A percentile compares a stretch with the other conserved stretches of the same genome.
Evolutionary conservation across 2,329 filamentous ascomycete genomes (phyloP).

Genomic region (Colletotrichum melonis): DNA sequence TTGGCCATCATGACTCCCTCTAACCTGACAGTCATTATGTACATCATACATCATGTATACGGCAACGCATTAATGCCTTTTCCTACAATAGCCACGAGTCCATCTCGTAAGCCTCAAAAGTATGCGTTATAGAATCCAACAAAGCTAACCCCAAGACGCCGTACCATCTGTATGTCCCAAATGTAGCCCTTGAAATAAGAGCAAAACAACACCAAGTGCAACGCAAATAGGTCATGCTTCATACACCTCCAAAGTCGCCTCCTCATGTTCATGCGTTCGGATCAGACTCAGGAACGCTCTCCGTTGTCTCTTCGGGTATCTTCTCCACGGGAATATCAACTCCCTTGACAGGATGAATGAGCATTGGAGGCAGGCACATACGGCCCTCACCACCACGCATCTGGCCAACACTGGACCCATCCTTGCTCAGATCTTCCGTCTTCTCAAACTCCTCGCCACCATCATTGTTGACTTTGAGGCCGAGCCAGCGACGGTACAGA

Average conservation of each 20-base stretch:
- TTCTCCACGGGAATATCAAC: slow-evolving; percentile 74
- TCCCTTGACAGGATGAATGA: slow-evolving; percentile 89
- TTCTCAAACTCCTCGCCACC: slow-evolving; percentile 82
- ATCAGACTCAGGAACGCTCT: slow-evolving; percentile 59
- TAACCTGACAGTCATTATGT: slow-evolving; percentile 35
- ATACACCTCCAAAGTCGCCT: neutral
- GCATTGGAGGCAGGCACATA: slow-evolving; percentile 92
- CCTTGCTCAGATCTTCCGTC: slow-evolving; percentile 62
- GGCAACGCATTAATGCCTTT: slow-evolving; percentile 32
- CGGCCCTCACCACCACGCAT: slow-evolving; percentile 80
- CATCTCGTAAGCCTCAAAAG: slow-evolving; percentile 13
- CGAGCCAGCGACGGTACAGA: slow-evolving; percentile 88
- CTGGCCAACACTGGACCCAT: slow-evolving; percentile 58
- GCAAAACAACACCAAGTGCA: slow-evolving; percentile 4
- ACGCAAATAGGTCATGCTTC: slow-evolving; percentile 26
- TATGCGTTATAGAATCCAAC: slow-evolving; percentile 24
- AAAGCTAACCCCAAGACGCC: slow-evolving; percentile 33
- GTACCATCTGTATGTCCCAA: slow-evolving; percentile 27
- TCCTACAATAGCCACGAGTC: slow-evolving; percentile 27
- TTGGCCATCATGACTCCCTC: slow-evolving; percentile 30
- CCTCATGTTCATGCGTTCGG: slow-evolving; percentile 51
- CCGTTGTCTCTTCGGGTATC: slow-evolving; percentile 58
- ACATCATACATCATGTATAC: slow-evolving; percentile 34
- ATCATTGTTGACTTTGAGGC: slow-evolving; percentile 81
- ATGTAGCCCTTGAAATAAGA: slow-evolving; percentile 18